Evolutionary conservation across 106 monocot species (phyloP), one percentile per base, ranked within the genome.

Genomic region (Apostasia shenzhenica): DNA sequence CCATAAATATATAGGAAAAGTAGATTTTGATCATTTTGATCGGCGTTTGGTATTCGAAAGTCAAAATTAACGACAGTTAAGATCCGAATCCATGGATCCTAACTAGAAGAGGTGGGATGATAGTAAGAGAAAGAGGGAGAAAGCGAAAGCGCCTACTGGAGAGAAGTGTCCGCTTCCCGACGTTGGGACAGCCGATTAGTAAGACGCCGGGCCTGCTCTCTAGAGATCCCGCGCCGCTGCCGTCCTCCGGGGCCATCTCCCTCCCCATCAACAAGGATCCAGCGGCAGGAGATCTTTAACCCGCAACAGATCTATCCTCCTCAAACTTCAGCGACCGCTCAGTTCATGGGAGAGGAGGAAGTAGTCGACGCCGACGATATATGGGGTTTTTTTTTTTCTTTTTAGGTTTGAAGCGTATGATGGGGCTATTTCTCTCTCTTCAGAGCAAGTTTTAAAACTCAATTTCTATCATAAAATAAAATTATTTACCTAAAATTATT

Each of bases 91-190:
- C 11, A 65, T 12, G 14, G 5, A 45, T 8, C 60, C 1, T 2
- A n/a, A 3, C 43, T 1, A 2, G 37, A 65, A 48, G 1, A 13
- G 1, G 14, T 4, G 26, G 14, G 2, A n/a, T 69, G 47, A 64
- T 10, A 64, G 6, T 3, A 40, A 59, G 11, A 61, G 68, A 54
- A 37, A 69, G 76, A 43, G 42, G 41, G 13, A 54, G 9, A 45
- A 50, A 40, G 4, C 12, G 50, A 65, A 41, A 64, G 63, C 67
- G 63, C 67, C 65, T 37, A 92, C 92, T 82, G 39, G 87, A 92
- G 79, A 99, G 85, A 13, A 99, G 71, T 65, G 92, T 99, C 67
- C 97, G 80, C 72, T 92, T 99, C 75, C 97, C 97, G 55, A 93
- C 87, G 78, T 83, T 90, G 9, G 85, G 87, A 11, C 87, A 60